phyloP scores from a whole-genome alignment of 140 eudicot species.

The Anethum foeniculum region DNA sequence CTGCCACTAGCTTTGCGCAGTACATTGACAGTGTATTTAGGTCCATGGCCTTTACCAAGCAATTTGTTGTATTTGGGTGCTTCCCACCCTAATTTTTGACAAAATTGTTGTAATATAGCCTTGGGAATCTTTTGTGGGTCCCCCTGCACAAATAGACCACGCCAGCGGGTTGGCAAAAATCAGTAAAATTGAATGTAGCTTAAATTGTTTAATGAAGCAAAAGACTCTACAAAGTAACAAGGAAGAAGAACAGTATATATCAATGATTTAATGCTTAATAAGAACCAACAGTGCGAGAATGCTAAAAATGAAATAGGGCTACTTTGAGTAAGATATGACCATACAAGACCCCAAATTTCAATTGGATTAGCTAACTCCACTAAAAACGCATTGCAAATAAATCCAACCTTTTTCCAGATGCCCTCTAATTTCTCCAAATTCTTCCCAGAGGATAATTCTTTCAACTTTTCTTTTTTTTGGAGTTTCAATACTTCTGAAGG shows the following conservation, averaged over 20 bases:
- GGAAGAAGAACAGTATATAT: neutral
- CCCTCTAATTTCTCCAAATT: slow-evolving; percentile 80
- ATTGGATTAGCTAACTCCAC: neutral
- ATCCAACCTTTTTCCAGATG: slow-evolving; percentile 81
- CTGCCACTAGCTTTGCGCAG: slow-evolving; percentile 92
- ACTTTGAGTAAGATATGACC: neutral
- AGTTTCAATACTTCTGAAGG: slow-evolving; percentile 51
- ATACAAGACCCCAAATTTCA: neutral
- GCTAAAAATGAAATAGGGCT: neutral
- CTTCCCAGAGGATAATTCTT: slow-evolving; percentile 57
- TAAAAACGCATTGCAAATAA: slow-evolving; percentile 20
- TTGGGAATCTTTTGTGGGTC: slow-evolving; percentile 86
- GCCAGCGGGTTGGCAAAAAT: neutral
- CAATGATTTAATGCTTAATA: neutral
- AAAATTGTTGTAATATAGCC: slow-evolving; percentile 86
- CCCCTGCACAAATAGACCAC: slow-evolving; percentile 44
- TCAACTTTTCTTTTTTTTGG: slow-evolving; percentile 73
- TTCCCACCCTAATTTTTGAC: slow-evolving; percentile 96
- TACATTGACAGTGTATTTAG: slow-evolving; percentile 67
- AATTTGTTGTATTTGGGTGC: slow-evolving; percentile 83
- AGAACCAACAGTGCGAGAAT: neutral
- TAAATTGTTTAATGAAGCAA: neutral
- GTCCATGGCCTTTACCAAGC: slow-evolving; percentile 37
- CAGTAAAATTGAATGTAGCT: neutral
- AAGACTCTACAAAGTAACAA: neutral